These are phyloP conservation scores for Rhododendron ovatum DNA, from an alignment of 148 eudicot species.

Conservation along the genomic window DNA sequence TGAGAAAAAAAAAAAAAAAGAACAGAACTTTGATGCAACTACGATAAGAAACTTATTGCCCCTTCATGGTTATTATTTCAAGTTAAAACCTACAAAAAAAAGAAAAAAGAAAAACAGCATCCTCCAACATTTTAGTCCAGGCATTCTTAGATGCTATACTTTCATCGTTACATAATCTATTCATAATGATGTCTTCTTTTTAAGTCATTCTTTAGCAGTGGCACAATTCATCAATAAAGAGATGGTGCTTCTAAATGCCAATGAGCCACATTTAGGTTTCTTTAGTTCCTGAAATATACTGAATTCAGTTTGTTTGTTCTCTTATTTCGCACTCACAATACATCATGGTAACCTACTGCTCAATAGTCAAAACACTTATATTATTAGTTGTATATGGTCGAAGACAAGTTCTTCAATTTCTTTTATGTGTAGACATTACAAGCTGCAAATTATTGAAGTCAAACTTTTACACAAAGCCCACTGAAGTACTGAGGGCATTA, in stretches of 20 bases:
- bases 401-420: not conserved
- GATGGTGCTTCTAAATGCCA: not conserved
- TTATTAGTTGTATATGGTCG: not conserved
- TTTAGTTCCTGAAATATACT: not conserved
- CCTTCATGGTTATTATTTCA: not conserved
- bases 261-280: not conserved
- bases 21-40: not conserved
- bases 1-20: conserved; percentile 22
- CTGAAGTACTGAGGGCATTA: not conserved
- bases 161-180: not conserved
- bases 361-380: not conserved
- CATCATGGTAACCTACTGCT: not conserved
- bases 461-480: not conserved
- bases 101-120: not conserved
- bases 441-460: not conserved
- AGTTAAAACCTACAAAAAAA: not conserved
- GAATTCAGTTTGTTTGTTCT: not conserved
- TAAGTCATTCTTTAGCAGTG: not conserved
- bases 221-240: conserved; percentile 3
- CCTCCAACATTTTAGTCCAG: not conserved
- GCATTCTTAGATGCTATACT: not conserved
- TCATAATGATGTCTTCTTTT: not conserved
- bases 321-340: not conserved
- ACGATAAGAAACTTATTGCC: not conserved
- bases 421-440: not conserved